phyloP scores from a whole-genome alignment of 345 rosid genomes.

The Litchi chinensis region DNA sequence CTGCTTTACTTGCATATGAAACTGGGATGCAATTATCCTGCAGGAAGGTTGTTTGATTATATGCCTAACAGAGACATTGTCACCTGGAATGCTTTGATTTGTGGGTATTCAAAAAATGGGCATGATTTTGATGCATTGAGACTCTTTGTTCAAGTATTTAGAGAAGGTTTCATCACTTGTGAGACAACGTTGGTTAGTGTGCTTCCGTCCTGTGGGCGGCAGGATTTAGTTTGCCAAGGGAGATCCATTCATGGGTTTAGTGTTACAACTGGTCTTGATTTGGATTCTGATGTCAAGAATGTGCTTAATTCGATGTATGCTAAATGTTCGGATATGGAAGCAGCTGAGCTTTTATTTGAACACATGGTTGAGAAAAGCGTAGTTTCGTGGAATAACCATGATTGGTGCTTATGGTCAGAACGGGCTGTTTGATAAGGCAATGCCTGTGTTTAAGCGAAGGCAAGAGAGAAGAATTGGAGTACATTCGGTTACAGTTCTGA shows the following conservation, averaged over 20 bases:
- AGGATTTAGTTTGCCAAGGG: slow-evolving; percentile 55
- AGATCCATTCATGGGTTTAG: slow-evolving; percentile 63
- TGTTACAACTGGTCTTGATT: slow-evolving; percentile 53
- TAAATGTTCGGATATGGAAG: slow-evolving; percentile 54
- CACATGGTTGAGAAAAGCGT: slow-evolving; percentile 52
- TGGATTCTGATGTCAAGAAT: slow-evolving; percentile 59
- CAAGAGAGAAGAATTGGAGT: slow-evolving; percentile 37
- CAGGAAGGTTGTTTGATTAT: slow-evolving; percentile 56
- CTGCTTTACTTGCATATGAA: slow-evolving; percentile 48
- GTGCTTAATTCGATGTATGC: slow-evolving; percentile 65
- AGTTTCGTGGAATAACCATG: slow-evolving; percentile 87
- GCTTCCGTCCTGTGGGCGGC: slow-evolving; percentile 63
- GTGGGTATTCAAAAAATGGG: slow-evolving; percentile 71
- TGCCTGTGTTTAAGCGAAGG: slow-evolving; percentile 58
- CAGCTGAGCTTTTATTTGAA: slow-evolving; percentile 52
- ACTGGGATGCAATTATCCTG: slow-evolving; percentile 39
- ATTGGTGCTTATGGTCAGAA: slow-evolving; percentile 66
- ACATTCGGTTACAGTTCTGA: slow-evolving; percentile 58
- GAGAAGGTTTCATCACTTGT: slow-evolving; percentile 56
- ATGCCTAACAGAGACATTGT: slow-evolving; percentile 72
- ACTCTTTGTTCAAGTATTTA: slow-evolving; percentile 54
- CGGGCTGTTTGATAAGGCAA: slow-evolving; percentile 52
- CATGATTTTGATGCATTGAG: slow-evolving; percentile 44
- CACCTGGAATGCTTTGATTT: slow-evolving; percentile 80
- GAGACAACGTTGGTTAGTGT: slow-evolving; percentile 57